Evolutionary conservation across 495 filamentous ascomycete species (phyloP).

Genomic region (Hyaloscypha finlandica): DNA sequence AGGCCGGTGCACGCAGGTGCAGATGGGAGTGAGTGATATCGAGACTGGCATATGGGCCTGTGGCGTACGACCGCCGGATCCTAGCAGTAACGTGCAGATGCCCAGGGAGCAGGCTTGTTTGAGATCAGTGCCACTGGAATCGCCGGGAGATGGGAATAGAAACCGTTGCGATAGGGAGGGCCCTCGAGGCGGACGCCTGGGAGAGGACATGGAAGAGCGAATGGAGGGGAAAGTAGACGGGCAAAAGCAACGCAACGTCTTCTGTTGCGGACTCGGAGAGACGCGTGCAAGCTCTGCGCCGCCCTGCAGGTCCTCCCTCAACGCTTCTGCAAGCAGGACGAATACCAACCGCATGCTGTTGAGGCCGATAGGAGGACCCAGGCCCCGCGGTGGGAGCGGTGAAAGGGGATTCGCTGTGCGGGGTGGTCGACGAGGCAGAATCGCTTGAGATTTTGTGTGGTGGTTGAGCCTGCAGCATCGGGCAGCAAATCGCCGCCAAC

Average conservation of each 20-base stretch:
- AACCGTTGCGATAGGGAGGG: slow-evolving; percentile 14
- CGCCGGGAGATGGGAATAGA: slow-evolving; percentile 22
- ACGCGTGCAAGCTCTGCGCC: slow-evolving; percentile 25
- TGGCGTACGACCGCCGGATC: slow-evolving; percentile 19
- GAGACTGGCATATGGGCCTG: slow-evolving; percentile 1
- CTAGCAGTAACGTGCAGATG: slow-evolving; percentile 19
- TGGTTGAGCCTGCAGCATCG: neutral
- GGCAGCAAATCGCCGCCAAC: slow-evolving; percentile 1
- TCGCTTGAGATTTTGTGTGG: slow-evolving; percentile 15
- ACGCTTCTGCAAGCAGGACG: slow-evolving; percentile 22
- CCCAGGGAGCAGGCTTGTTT: slow-evolving; percentile 6
- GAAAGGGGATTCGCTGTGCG: slow-evolving; percentile 27
- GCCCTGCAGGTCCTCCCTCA: slow-evolving; percentile 28
- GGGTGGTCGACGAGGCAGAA: slow-evolving; percentile 27
- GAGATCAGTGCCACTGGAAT: slow-evolving; percentile 24
- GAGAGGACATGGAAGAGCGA: neutral
- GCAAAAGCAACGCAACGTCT: slow-evolving; percentile 13
- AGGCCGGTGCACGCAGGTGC: too few species aligned
- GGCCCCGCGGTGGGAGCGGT: neutral
- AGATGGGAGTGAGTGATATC: neutral
- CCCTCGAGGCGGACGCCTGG: neutral
- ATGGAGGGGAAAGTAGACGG: neutral
- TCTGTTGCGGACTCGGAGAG: neutral
- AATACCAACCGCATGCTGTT: slow-evolving; percentile 15
- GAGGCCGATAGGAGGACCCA: slow-evolving; percentile 27